Conservation (phyloP, 2,329 filamentous ascomycete species). For the Coccinonectria pachysandricola region DNA sequence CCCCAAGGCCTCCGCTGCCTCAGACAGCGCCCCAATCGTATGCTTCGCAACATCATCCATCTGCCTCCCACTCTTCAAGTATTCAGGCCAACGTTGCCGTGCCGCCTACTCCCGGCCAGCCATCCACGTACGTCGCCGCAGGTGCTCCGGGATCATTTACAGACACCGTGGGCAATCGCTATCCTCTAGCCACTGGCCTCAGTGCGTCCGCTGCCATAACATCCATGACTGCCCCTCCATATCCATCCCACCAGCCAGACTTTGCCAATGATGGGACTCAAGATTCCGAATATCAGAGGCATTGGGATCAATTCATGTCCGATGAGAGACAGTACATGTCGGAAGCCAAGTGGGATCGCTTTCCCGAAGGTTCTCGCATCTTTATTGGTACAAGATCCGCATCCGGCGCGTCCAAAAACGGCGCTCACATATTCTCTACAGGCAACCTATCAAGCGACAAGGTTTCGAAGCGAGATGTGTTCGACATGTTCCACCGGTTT, state of each 20-base stretch:
- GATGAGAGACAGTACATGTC: slow-evolving; percentile 67
- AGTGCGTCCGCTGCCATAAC: slow-evolving; percentile 18
- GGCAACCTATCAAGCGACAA: slow-evolving; percentile 89
- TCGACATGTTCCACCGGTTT: slow-evolving; percentile 77
- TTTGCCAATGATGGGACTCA: slow-evolving; percentile 21
- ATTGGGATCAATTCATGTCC: slow-evolving; percentile 62
- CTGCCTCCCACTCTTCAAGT: slow-evolving; percentile 21
- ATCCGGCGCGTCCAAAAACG: slow-evolving; percentile 17
- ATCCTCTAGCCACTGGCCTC: slow-evolving; percentile 19
- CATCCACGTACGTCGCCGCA: slow-evolving; percentile 23
- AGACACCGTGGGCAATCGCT: slow-evolving; percentile 22
- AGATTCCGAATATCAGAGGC: slow-evolving; percentile 46
- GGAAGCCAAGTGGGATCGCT: slow-evolving; percentile 72
- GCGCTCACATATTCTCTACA: slow-evolving; percentile 28
- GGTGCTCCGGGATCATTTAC: slow-evolving; percentile 23
- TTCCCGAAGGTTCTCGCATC: slow-evolving; percentile 65
- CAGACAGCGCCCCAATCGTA: slow-evolving; percentile 28
- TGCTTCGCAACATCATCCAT: slow-evolving; percentile 27
- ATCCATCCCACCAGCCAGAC: slow-evolving; percentile 20
- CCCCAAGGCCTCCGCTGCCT: slow-evolving; percentile 34
- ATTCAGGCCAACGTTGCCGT: slow-evolving; percentile 17
- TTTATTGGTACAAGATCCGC: slow-evolving; percentile 58
- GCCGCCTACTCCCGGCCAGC: slow-evolving; percentile 23
- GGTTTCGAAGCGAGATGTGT: slow-evolving; percentile 88
- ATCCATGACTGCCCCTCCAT: slow-evolving; percentile 22